Evolutionary conservation across 116 monocot genomes (phyloP), one percentile per base, ranked within the genome.

Genomic region (Dioscorea cayenensis): DNA sequence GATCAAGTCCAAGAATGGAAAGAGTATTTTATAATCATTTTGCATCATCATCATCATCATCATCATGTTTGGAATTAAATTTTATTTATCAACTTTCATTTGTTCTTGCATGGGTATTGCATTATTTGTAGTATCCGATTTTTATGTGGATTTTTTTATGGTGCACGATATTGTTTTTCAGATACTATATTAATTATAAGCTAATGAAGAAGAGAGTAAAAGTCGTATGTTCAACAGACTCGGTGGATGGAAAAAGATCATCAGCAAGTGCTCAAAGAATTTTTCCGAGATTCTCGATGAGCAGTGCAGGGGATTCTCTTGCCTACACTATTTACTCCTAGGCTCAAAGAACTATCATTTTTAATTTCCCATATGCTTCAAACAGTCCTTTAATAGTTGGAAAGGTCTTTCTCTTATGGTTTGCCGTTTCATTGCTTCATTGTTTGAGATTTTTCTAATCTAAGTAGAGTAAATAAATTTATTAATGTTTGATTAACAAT

Each of bases 151-250:
- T 2, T 3, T 59, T 23, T 62, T 62, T 62, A 23, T 23, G 23
- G 20, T 62, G 5, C 85, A 0, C 3, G n/a, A 20, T 62, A 27
- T 11, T 62, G 62, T n/a, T 62, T 65, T 64, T 17, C 64, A 90
- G 90, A 66, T 87, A 87, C 65, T 90, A 90, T 48, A 90, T 90
- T 35, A 82, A 90, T 63, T 90, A 90, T 81, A 90, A 90, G 66
- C 61, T 84, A 76, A 86, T 90, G 90, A 90, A 90, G 84, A 90
- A 90, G 74, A 84, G 63, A 73, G 79, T 90, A n/a, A 63, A 90
- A 82, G 65, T 82, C 82, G 60, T 84, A 84, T 68, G 90, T 67
- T 71, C 84, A 86, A 36, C 89, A 83, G 49, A 76, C 65, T 59
- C 67, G 72, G 29, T 49, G 20, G 21, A 75, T 75, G 67, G 79